phyloP scores from a whole-genome alignment of 805 yeast genomes.

The Torulaspora delbrueckii region DNA sequence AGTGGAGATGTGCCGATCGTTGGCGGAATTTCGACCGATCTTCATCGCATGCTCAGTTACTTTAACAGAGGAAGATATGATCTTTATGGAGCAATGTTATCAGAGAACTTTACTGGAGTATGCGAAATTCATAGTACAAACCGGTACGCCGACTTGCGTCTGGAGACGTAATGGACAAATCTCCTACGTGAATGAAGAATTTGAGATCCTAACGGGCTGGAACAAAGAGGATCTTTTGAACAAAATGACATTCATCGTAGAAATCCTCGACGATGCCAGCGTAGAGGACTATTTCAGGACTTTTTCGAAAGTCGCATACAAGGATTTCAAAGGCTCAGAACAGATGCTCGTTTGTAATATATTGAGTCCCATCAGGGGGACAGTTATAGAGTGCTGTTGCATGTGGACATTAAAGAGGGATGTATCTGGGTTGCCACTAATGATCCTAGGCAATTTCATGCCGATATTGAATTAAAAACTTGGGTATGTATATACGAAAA shows the following conservation, averaged over 20 bases:
- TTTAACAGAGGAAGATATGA: slow-evolving; percentile 82
- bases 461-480: slow-evolving; percentile 47
- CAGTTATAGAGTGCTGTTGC: slow-evolving; percentile 66
- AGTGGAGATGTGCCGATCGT: slow-evolving; percentile 76
- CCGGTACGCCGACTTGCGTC: slow-evolving; percentile 91
- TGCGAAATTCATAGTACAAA: slow-evolving; percentile 72
- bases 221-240: slow-evolving; percentile 59
- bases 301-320: slow-evolving; percentile 81
- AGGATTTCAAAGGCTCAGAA: slow-evolving; percentile 82
- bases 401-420: slow-evolving; percentile 93
- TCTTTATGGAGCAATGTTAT: slow-evolving; percentile 94
- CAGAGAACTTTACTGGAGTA: slow-evolving; percentile 88
- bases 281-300: slow-evolving; percentile 84
- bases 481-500: background rate
- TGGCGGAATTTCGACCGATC: slow-evolving; percentile 88
- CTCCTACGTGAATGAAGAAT: slow-evolving; percentile 92
- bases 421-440: slow-evolving; percentile 95
- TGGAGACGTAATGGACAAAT: slow-evolving; percentile 97
- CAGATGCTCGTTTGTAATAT: slow-evolving; percentile 85
- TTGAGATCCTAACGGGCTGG: slow-evolving; percentile 91
- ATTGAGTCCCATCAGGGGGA: slow-evolving; percentile 49
- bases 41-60: slow-evolving; percentile 90
- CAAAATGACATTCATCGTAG: slow-evolving; percentile 67
- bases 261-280: slow-evolving; percentile 79
- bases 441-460: slow-evolving; percentile 89